These are phyloP conservation scores for Drosera spatulata DNA, from an alignment of 179 eudicot genomes.

Conservation along the genomic window DNA sequence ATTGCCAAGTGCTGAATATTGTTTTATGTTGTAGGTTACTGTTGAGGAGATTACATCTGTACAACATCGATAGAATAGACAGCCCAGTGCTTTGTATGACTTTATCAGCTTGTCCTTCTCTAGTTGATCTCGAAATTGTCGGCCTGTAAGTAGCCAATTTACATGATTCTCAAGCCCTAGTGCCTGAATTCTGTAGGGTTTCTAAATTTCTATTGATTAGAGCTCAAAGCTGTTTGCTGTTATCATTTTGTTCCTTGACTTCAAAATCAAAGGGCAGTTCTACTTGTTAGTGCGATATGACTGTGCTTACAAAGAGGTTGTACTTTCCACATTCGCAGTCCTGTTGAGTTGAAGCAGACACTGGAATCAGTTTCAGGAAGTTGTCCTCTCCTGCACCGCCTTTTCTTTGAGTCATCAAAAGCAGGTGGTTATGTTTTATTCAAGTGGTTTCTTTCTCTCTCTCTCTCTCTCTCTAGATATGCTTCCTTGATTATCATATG, in stretches of 20 bases:
- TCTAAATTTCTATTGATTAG: too few relatives aligned
- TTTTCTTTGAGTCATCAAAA: conserved; percentile 11
- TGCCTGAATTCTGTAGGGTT: too few relatives aligned
- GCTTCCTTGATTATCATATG: neutral
- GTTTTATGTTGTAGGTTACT: conserved; percentile 21
- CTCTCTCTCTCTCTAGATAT: too few relatives aligned
- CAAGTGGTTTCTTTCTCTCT: too few relatives aligned
- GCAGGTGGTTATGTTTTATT: conserved; percentile 1
- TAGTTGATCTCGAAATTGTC: conserved; percentile 59
- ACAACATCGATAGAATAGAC: conserved; percentile 53
- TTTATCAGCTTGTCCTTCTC: conserved; percentile 43
- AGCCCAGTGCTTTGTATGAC: conserved; percentile 35
- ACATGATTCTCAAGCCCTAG: too few relatives aligned
- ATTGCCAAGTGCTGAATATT: neutral
- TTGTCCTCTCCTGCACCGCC: conserved; percentile 8
- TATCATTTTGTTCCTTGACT: too few relatives aligned
- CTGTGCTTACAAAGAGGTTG: too few relatives aligned
- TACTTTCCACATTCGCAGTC: neutral
- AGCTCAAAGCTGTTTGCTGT: too few relatives aligned
- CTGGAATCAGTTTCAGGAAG: conserved; percentile 7
- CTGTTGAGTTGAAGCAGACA: conserved; percentile 9
- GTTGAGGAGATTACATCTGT: conserved; percentile 46
- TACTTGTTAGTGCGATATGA: too few relatives aligned
- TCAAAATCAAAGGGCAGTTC: too few relatives aligned
- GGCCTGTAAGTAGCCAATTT: conserved; percentile 43